phyloP scores from a whole-genome alignment of 345 rosid genomes.

The Sonneratia caseolaris region DNA sequence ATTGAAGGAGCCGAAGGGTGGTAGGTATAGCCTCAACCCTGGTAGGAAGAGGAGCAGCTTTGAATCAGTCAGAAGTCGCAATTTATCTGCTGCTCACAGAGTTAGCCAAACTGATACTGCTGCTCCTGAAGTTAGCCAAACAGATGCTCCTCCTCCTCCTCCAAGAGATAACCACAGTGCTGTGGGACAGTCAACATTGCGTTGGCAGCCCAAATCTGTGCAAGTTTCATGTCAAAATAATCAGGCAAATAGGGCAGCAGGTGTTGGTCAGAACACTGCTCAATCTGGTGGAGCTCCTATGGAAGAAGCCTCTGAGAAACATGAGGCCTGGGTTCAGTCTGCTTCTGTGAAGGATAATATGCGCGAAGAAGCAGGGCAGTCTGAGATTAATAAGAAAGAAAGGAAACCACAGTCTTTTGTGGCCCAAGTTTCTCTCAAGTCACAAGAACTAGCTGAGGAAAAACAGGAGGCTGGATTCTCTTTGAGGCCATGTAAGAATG shows the following conservation, averaged over 20 bases:
- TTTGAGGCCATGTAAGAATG: constrained; percentile 35
- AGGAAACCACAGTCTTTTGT: constrained; percentile 26
- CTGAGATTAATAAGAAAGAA: constrained; percentile 36
- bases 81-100: constrained; percentile 32
- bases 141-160: constrained; percentile 22
- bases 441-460: constrained; percentile 26
- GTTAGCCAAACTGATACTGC: constrained; percentile 26
- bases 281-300: constrained; percentile 30
- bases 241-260: constrained; percentile 31
- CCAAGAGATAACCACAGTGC: constrained; percentile 49
- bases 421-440: constrained; percentile 27
- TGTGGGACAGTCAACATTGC: constrained; percentile 44
- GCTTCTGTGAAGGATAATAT: constrained; percentile 17
- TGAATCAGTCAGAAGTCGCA: constrained; percentile 27
- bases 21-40: constrained; percentile 31
- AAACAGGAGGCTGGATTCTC: constrained; percentile 32
- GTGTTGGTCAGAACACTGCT: constrained; percentile 25
- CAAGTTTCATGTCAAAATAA: constrained; percentile 25
- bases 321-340: constrained; percentile 15
- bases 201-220: constrained; percentile 61
- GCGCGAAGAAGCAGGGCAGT: constrained; percentile 34
- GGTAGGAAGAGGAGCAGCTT: constrained; percentile 42
- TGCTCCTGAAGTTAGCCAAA: constrained; percentile 29
- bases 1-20: constrained; percentile 37
- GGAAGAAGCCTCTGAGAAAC: constrained; percentile 22